These are phyloP conservation scores for Candida labiduridarum DNA, from an alignment of 1,139 yeast species.

Conservation along the genomic window DNA sequence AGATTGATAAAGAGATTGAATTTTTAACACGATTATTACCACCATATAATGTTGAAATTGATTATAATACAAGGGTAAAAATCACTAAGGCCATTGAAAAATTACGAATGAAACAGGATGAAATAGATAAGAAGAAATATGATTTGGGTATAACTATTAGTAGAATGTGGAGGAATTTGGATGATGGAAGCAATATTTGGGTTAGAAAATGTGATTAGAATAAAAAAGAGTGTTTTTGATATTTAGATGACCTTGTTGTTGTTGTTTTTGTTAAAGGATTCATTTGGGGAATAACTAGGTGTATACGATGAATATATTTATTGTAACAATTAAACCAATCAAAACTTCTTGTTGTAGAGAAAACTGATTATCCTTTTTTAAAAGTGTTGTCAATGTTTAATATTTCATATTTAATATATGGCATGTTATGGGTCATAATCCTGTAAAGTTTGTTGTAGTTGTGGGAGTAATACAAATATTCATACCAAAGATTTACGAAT, in stretches of 20 bases:
- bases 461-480: neutral
- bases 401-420: too few species aligned
- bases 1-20: slow-evolving; percentile 45
- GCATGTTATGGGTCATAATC: too few species aligned
- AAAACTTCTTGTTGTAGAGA: too few species aligned
- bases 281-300: too few species aligned
- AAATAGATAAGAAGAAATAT: slow-evolving; percentile 46
- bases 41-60: slow-evolving; percentile 49
- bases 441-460: too few species aligned
- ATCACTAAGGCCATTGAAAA: slow-evolving; percentile 48
- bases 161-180: slow-evolving; percentile 43
- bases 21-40: slow-evolving; percentile 46
- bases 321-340: too few species aligned
- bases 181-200: slow-evolving; percentile 50
- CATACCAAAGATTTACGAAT: neutral
- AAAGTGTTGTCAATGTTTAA: too few species aligned
- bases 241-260: too few species aligned
- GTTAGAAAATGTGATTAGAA: slow-evolving; percentile 29
- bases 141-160: slow-evolving; percentile 47
- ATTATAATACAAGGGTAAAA: slow-evolving; percentile 45
- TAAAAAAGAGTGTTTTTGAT: neutral
- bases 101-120: slow-evolving; percentile 43
- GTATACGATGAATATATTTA: too few species aligned
- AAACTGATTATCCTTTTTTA: too few species aligned
- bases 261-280: too few species aligned